Evolutionary conservation across 306 rosid species (phyloP).

Genomic region (Vigna trinervia): DNA sequence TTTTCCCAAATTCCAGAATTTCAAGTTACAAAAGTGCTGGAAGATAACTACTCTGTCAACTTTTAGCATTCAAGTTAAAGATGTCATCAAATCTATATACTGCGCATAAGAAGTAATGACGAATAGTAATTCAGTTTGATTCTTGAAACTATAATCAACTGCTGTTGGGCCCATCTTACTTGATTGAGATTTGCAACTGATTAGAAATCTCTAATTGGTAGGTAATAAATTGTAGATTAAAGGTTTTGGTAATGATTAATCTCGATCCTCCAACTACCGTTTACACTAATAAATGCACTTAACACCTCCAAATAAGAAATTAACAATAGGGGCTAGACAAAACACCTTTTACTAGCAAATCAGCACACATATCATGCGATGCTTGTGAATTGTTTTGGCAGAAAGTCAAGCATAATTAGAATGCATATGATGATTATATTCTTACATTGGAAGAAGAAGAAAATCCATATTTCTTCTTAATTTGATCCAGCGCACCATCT

Average conservation of each 20-base stretch:
- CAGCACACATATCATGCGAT: background rate
- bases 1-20: too few relatives aligned
- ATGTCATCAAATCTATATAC: too few relatives aligned
- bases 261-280: slow-evolving; percentile 1
- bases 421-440: slow-evolving; percentile 18
- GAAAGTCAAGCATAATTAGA: slow-evolving; percentile 14
- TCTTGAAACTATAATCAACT: too few relatives aligned
- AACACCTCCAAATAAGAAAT: background rate
- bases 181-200: background rate
- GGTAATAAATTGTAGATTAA: background rate
- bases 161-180: too few relatives aligned
- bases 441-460: slow-evolving; percentile 66
- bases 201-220: background rate
- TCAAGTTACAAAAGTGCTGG: too few relatives aligned
- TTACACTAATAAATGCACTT: slow-evolving; percentile 4
- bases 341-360: background rate
- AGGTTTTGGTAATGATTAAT: slow-evolving; percentile 8
- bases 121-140: too few relatives aligned
- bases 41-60: too few relatives aligned
- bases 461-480: slow-evolving; percentile 82
- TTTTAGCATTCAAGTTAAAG: too few relatives aligned
- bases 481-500: slow-evolving; percentile 66
- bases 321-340: background rate
- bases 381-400: background rate
- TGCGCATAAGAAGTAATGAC: too few relatives aligned